These are phyloP conservation scores for Cladosporium oxysporum DNA, from an alignment of 2,329 filamentous ascomycete genomes.

Conservation along the genomic window DNA sequence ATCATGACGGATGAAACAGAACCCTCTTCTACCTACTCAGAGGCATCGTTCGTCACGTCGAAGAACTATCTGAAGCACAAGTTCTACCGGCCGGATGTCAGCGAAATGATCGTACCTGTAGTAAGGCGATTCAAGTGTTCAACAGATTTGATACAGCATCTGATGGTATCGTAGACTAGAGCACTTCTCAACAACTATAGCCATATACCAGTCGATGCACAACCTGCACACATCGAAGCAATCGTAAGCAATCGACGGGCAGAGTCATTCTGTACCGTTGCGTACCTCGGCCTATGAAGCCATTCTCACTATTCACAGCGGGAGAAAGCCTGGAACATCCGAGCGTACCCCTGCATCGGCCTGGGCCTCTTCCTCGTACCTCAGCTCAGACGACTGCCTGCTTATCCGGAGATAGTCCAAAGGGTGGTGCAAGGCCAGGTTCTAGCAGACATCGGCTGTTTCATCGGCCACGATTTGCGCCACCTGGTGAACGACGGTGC, in stretches of 20 bases:
- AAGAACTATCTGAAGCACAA: background rate
- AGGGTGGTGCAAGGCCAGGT: slow-evolving; percentile 34
- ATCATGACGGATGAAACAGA: background rate
- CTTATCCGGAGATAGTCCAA: slow-evolving; percentile 27
- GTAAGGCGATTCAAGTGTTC: slow-evolving; percentile 18
- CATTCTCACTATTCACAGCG: slow-evolving; percentile 17
- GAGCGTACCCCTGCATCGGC: slow-evolving; percentile 32
- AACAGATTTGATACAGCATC: background rate
- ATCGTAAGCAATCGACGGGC: slow-evolving; percentile 33
- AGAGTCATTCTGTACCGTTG: background rate
- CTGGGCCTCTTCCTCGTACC: slow-evolving; percentile 28
- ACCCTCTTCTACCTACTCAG: slow-evolving; percentile 4
- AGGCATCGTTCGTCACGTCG: slow-evolving; percentile 15
- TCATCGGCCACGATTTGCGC: slow-evolving; percentile 40
- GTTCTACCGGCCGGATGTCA: slow-evolving; percentile 19
- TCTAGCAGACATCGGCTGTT: slow-evolving; percentile 42
- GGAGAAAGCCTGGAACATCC: slow-evolving; percentile 29
- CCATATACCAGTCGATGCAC: slow-evolving; percentile 36
- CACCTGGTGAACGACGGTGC: slow-evolving; percentile 39
- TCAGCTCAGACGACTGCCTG: slow-evolving; percentile 23
- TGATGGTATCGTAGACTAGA: slow-evolving; percentile 24
- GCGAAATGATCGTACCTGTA: slow-evolving; percentile 22
- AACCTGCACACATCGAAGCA: slow-evolving; percentile 34
- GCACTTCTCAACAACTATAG: slow-evolving; percentile 43
- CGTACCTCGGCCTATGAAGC: background rate